Evolutionary conservation across 306 rosid species (phyloP), one percentile per base, ranked within the genome.

Genomic region (Rosa chinensis): DNA sequence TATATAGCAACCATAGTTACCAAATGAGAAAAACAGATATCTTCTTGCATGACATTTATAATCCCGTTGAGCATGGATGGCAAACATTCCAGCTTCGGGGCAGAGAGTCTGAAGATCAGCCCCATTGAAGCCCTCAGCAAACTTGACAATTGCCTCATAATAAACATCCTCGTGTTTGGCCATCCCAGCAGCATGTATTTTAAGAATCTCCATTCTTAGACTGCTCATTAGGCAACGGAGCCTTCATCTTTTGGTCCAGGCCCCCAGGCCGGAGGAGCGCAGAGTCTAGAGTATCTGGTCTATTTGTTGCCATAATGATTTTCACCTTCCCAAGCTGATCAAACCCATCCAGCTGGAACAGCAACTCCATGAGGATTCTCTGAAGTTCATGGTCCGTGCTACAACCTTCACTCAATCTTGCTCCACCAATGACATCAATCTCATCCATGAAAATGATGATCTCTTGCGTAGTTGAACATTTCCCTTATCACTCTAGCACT

Each of bases 371-470:
- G 47, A 94, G 82, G 8, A 97, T 94, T 83, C 99, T 87, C 73
- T 94, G 99, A 85, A 94, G 89, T 85, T 92, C 97, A 77, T 97
- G 93, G 76, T 94, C 99, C 1, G 95, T 93, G 81, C 97, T 92
- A 71, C 94, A 92, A 84, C 99, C 99, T 84, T 88, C 94, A 74
- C 97, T 94, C 80, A 94, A 92, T 53, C 99, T 93, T 47, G 95
- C 92, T 48, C 99, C 99, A 80, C 99, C 99, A 85, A 94, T 94
- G 84, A 95, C 99, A 81, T 94, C 97, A 44, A 92, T 94, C 87
- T 94, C 99, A 71, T 32, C 37, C 37, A 32, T 32, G 37, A 32
- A 32, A 32, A 32, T 2, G 3, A 32, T 32, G 37, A 1, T 32
- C 3, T 94, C 97, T 97, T 67, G 98, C 99, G 83, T 92, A 94